Base-by-base conservation (phyloP, 129 eudicot species). In the Artemisia annua region DNA sequence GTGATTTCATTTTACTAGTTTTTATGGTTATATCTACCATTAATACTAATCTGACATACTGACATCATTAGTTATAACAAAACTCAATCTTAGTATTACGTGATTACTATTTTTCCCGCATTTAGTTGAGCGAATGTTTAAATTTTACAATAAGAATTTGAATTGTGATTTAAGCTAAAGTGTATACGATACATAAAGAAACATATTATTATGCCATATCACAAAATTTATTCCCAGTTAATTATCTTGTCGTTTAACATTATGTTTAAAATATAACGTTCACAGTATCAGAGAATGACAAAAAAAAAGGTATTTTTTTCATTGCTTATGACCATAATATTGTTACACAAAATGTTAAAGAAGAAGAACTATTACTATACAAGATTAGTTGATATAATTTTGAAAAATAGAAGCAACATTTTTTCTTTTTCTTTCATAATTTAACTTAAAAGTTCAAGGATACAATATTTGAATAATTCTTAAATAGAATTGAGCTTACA, bases 301-400 rank as follows among this genome's bases (percentile, higher is more conserved):
- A 69, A 15, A 2, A 4, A 12, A 14, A 7, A 69, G 19, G 75
- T 60, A 69, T 18, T 69, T 69, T 48, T n/a, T 60, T 49, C 7
- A 60, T 32, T 69, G 48, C 55, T 68, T 77, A 67, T 76, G 26
- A 48, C 18, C 46, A 58, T 66, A 22, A 4, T 35, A 35, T 35
- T 35, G 44, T 35, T 35, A 35, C 44, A 1, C 44, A 35, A 6
- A 35, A 35, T 1, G 9, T 35, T 1, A 6, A 35, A 35, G 44
- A 6, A 6, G 9, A 35, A 5, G 44, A 35, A 35, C 44, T 35
- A 35, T 35, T 35, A 35, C 44, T 35, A n/a, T n/a, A 35, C 35
- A 35, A 35, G 8, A 35, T 35, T 6, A 1, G 44, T 35, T 35
- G 9, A 35, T 35, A 35, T 35, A 7, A 35, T 35, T 7, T 35